phyloP scores from a whole-genome alignment of 495 filamentous ascomycete genomes.

The Wilcoxina mikolae region DNA sequence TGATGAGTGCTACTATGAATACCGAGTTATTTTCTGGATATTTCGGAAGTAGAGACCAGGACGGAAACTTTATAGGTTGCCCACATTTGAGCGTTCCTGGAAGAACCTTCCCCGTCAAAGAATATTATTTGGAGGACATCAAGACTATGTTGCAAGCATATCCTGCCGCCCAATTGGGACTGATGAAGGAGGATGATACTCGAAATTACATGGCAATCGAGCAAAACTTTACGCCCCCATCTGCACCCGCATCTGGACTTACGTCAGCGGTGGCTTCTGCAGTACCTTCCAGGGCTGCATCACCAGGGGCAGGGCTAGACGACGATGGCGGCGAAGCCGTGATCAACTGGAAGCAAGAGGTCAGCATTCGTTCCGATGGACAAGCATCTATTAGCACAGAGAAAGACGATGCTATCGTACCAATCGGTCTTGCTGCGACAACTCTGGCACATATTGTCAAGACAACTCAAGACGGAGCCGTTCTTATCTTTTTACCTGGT shows the following conservation, averaged over 20 bases:
- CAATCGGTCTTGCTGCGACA: conserved; percentile 35
- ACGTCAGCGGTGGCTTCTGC: conserved; percentile 17
- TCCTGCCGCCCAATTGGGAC: conserved; percentile 16
- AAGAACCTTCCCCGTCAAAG: conserved; percentile 40
- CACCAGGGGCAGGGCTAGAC: conserved; percentile 8
- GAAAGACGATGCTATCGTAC: conserved; percentile 36
- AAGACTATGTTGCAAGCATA: conserved; percentile 29
- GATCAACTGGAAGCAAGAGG: conserved; percentile 38
- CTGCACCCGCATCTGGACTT: conserved; percentile 9
- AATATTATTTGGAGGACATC: conserved; percentile 40
- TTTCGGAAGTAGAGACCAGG: conserved; percentile 31
- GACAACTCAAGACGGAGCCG: conserved; percentile 38
- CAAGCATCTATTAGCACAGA: conserved; percentile 24
- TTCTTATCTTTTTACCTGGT: conserved; percentile 46
- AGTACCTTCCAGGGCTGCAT: conserved; percentile 21
- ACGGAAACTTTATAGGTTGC: conserved; percentile 31
- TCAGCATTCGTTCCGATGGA: conserved; percentile 23
- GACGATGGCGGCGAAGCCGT: conserved; percentile 26
- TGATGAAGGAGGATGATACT: conserved; percentile 30
- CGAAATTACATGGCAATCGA: conserved; percentile 31
- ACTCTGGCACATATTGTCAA: conserved; percentile 39
- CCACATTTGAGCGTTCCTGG: conserved; percentile 43
- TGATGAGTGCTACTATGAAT: conserved; percentile 49
- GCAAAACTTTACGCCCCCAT: conserved; percentile 15
- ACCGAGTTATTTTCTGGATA: conserved; percentile 42